Conservation (phyloP, 805 yeast species). For the Metschnikowia lachancei region DNA sequence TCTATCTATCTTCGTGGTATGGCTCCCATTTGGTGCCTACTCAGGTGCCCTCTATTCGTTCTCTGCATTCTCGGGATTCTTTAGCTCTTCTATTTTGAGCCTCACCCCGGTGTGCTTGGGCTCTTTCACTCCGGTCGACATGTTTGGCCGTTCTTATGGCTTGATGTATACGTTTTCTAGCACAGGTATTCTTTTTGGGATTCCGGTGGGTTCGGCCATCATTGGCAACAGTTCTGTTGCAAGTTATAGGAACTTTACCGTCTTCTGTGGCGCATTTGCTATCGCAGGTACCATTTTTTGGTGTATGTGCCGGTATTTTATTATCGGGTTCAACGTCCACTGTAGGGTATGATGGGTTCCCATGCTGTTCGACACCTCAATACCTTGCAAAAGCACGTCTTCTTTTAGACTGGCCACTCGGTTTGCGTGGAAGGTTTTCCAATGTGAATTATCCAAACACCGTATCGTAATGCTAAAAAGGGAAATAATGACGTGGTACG, state of each 20-base stretch:
- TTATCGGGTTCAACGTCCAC: constrained; percentile 41
- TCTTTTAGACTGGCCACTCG: too few species aligned
- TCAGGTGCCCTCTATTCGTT: constrained; percentile 48
- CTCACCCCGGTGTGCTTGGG: constrained; percentile 70
- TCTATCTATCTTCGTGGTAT: constrained; percentile 49
- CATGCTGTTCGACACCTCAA: too few species aligned
- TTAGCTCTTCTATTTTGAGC: constrained; percentile 59
- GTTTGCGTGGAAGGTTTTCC: too few species aligned
- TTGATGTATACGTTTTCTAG: constrained; percentile 62
- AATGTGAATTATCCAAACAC: too few species aligned
- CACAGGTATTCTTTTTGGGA: constrained; percentile 34
- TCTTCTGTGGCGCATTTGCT: constrained; percentile 44
- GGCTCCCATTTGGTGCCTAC: constrained; percentile 62
- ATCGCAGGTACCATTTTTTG: constrained; percentile 39
- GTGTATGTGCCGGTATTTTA: constrained; percentile 41
- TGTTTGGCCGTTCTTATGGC: constrained; percentile 69
- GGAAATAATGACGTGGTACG: too few species aligned
- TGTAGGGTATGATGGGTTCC: constrained; percentile 13
- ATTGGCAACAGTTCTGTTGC: constrained; percentile 31
- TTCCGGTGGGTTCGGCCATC: constrained; percentile 37
- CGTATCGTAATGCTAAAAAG: too few species aligned
- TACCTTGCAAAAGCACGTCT: too few species aligned
- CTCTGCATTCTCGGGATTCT: constrained; percentile 55
- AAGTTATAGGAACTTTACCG: constrained; percentile 43
- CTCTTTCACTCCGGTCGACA: constrained; percentile 56